A percentile compares a stretch with the other conserved stretches of the same genome.
Evolutionary conservation across 257 asterid genomes (phyloP).

Genomic region (Fraxinus quadrangulata): DNA sequence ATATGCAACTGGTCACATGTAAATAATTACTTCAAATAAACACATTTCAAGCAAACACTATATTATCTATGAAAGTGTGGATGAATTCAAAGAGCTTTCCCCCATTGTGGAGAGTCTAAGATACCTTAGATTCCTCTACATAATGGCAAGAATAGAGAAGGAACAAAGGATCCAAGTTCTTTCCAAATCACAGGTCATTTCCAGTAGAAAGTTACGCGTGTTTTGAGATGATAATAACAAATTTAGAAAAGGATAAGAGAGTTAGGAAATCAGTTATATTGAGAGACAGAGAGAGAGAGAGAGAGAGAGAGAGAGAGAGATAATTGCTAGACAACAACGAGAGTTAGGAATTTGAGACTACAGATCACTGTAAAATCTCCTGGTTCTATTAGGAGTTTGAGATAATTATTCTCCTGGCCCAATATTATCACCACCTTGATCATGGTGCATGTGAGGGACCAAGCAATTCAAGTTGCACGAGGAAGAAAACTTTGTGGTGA

Average conservation of each 20-base stretch:
- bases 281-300: background rate
- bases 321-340: background rate
- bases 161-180: background rate
- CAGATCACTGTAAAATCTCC: background rate
- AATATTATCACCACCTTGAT: background rate
- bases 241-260: background rate
- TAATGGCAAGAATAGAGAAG: background rate
- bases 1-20: conserved; percentile 1
- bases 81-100: background rate
- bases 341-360: background rate
- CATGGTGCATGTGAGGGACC: background rate
- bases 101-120: background rate
- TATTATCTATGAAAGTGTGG: background rate
- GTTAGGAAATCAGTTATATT: background rate
- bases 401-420: background rate
- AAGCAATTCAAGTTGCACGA: background rate
- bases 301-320: background rate
- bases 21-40: conserved; percentile 8
- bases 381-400: background rate
- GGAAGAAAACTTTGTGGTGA: background rate
- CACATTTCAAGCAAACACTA: background rate
- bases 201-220: background rate
- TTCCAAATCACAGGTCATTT: background rate
- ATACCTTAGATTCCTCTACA: background rate
- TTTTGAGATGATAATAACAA: background rate